phyloP scores from a whole-genome alignment of 2,329 filamentous ascomycete genomes.

The Diaporthe amygdali region DNA sequence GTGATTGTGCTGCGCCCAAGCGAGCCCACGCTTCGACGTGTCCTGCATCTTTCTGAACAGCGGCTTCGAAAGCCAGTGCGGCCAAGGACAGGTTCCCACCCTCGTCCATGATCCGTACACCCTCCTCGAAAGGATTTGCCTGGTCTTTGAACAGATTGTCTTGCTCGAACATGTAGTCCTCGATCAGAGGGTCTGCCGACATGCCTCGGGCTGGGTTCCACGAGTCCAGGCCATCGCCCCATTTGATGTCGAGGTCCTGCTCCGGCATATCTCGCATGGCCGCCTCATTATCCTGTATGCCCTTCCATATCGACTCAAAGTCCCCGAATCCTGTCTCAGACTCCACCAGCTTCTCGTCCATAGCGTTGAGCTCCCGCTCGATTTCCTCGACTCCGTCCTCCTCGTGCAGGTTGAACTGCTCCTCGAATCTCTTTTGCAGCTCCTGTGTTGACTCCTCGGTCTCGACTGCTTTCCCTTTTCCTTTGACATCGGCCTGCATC shows the following conservation, averaged over 20 bases:
- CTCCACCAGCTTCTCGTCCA: conserved; percentile 71
- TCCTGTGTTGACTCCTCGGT: conserved; percentile 78
- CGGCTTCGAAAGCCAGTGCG: conserved; percentile 93
- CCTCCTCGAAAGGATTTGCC: conserved; percentile 88
- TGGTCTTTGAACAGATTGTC: conserved; percentile 88
- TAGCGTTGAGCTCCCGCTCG: conserved; percentile 84
- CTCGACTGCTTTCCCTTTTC: conserved; percentile 93
- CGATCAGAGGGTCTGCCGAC: conserved; percentile 75
- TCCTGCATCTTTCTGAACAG: conserved; percentile 84
- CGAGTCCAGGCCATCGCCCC: conserved; percentile 63
- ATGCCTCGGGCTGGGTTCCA: conserved; percentile 71
- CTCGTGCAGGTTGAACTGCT: conserved; percentile 49
- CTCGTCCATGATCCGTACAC: conserved; percentile 88
- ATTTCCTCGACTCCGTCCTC: conserved; percentile 71
- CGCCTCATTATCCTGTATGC: conserved; percentile 78
- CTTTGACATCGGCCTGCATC: conserved; percentile 59
- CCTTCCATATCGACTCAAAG: conserved; percentile 89
- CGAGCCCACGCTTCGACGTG: conserved; percentile 95
- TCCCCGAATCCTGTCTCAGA: conserved; percentile 80
- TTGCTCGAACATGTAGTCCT: conserved; percentile 93
- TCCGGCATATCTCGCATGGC: conserved; percentile 75
- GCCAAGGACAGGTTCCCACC: conserved; percentile 94
- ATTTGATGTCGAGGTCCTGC: conserved; percentile 55
- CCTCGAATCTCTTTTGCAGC: conserved; percentile 47
- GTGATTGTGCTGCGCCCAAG: conserved; percentile 89